Evolutionary conservation across 2,329 filamentous ascomycete species (phyloP).

Genomic region (Chaetothyriales sp.): DNA sequence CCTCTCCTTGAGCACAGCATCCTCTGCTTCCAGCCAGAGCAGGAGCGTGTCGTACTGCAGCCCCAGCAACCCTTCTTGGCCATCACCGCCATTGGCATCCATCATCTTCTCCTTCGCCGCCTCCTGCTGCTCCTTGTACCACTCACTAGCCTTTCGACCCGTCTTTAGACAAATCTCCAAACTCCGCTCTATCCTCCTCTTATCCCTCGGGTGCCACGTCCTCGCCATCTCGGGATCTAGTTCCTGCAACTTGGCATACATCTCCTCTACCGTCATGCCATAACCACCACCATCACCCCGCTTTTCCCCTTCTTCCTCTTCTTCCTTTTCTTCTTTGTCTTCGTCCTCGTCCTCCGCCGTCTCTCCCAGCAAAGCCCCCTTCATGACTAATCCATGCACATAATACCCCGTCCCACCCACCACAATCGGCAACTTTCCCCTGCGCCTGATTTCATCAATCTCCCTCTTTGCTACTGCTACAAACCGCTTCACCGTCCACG

Average conservation of each 20-base stretch:
- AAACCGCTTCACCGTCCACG: conserved; percentile 74
- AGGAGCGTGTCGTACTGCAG: conserved; percentile 50
- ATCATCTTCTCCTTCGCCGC: neutral
- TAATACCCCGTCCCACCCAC: conserved; percentile 97
- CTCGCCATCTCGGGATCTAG: conserved; percentile 83
- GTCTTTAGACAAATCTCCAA: conserved; percentile 81
- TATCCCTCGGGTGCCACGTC: conserved; percentile 87
- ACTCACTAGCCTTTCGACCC: conserved; percentile 66
- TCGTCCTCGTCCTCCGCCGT: conserved; percentile 15
- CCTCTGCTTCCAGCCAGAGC: conserved; percentile 76
- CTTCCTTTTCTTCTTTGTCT: conserved; percentile 20
- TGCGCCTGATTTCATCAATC: conserved; percentile 62
- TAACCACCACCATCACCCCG: neutral
- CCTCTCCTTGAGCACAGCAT: conserved; percentile 52
- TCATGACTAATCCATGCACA: conserved; percentile 73
- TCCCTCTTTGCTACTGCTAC: conserved; percentile 52
- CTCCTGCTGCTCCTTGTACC: conserved; percentile 62
- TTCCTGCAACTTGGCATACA: conserved; percentile 59
- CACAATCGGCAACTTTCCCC: conserved; percentile 73
- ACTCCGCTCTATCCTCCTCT: conserved; percentile 76
- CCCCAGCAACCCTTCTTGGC: conserved; percentile 15
- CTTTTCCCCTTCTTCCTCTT: conserved; percentile 34
- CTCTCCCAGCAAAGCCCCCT: conserved; percentile 47
- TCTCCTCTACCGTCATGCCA: conserved; percentile 53
- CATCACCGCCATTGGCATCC: conserved; percentile 10